Conservation (phyloP, 164 flowering plant species). For the Warburgia ugandensis region DNA sequence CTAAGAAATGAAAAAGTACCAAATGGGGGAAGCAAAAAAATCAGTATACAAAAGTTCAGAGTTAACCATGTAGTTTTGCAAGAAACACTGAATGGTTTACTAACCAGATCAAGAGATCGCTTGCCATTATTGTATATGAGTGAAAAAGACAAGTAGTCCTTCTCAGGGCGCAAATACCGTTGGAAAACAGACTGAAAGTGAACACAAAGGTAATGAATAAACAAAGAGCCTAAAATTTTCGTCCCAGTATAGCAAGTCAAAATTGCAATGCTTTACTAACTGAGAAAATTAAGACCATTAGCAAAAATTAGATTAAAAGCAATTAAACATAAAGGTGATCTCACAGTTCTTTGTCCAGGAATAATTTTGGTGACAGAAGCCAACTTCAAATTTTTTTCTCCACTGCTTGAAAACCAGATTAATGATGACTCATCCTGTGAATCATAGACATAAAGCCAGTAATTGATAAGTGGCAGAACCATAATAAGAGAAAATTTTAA, state of each 20-base stretch:
- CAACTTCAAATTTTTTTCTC: conserved; percentile 79
- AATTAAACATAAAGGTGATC: conserved; percentile 12
- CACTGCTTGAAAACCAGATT: conserved; percentile 85
- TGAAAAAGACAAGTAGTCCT: conserved; percentile 94
- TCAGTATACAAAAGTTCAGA: not conserved
- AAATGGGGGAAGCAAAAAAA: not conserved
- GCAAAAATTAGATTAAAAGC: too few relatives aligned
- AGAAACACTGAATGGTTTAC: conserved; percentile 11
- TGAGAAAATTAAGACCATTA: too few relatives aligned
- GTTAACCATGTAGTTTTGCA: not conserved
- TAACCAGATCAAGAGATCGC: conserved; percentile 91
- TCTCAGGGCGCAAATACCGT: conserved; percentile 79
- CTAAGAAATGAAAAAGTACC: conserved; percentile 25
- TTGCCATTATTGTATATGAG: conserved; percentile 83
- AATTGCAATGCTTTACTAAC: too few relatives aligned
- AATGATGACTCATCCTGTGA: conserved; percentile 83
- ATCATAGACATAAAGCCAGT: conserved; percentile 16
- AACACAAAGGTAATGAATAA: too few relatives aligned
- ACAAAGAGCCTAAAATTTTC: too few relatives aligned
- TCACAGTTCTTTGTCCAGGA: conserved; percentile 99
- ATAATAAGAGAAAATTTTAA: too few relatives aligned
- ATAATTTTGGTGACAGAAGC: conserved; percentile 78
- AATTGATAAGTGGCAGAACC: too few relatives aligned
- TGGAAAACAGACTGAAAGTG: conserved; percentile 76
- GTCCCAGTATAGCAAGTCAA: too few relatives aligned